These are phyloP conservation scores for Gossypium gossypioides DNA, from an alignment of 441 rosid species.

Conservation along the genomic window DNA sequence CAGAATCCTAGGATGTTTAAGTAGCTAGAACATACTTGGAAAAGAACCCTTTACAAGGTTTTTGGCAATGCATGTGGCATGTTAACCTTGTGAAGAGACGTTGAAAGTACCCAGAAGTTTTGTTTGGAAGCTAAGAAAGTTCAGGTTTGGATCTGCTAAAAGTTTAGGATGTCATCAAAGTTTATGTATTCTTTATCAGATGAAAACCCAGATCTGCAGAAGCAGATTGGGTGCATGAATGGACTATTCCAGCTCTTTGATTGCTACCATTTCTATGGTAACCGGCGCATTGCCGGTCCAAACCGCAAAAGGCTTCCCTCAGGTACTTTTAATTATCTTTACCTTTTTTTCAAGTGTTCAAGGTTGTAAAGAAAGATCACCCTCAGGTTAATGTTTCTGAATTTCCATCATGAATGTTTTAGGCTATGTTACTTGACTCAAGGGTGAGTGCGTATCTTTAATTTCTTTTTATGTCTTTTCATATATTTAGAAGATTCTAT, in stretches of 20 bases:
- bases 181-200: constrained; percentile 48
- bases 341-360: background rate
- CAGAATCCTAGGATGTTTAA: background rate
- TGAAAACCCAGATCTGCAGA: constrained; percentile 65
- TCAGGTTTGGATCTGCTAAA: background rate
- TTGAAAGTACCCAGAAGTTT: background rate
- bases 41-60: background rate
- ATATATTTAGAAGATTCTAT: background rate
- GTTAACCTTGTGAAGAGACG: background rate
- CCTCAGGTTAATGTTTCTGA: background rate
- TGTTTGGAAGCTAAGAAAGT: background rate
- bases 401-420: background rate
- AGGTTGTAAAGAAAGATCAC: background rate
- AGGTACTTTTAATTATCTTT: constrained; percentile 28
- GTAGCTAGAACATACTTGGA: background rate
- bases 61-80: background rate
- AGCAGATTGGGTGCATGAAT: constrained; percentile 86
- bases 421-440: background rate
- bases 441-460: background rate
- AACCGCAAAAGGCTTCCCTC: constrained; percentile 41
- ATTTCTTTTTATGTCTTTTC: background rate
- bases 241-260: constrained; percentile 77
- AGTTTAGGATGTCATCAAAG: constrained; percentile 57
- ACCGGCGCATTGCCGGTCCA: constrained; percentile 20
- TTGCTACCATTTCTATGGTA: constrained; percentile 46